Evolutionary conservation across 306 rosid species (phyloP).

Genomic region (Heteromeles arbutifolia): DNA sequence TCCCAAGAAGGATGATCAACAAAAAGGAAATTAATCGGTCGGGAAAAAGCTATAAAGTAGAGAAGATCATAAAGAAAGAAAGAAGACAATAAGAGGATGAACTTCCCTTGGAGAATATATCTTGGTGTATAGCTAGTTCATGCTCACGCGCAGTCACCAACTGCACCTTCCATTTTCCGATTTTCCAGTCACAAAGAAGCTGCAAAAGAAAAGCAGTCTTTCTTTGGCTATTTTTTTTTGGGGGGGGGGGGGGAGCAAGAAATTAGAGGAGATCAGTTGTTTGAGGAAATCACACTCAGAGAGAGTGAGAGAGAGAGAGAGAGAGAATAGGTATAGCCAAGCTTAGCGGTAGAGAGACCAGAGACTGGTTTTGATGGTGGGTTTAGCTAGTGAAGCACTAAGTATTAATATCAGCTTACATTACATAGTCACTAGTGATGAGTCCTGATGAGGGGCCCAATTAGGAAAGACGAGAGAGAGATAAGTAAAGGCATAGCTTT

Average conservation of each 20-base stretch:
- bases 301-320: slow-evolving; percentile 6
- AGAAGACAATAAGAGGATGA: not conserved
- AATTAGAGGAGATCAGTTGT: not conserved
- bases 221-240: not conserved
- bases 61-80: not conserved
- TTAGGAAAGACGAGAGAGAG: not conserved
- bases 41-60: not conserved
- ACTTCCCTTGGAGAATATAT: not conserved
- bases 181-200: not conserved
- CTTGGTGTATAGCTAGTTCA: not conserved
- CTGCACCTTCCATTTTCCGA: not conserved
- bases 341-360: not conserved
- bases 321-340: not conserved
- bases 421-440: not conserved
- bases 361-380: slow-evolving; percentile 12
- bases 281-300: not conserved
- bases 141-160: not conserved
- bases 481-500: not conserved
- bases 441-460: slow-evolving; percentile 8
- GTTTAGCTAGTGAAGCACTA: slow-evolving; percentile 43
- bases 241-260: not conserved
- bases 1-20: not conserved
- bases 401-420: slow-evolving; percentile 20
- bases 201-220: not conserved
- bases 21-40: not conserved